Evolutionary conservation across 1,284 basidiomycete species (phyloP).

Genomic region (Somion occarium): DNA sequence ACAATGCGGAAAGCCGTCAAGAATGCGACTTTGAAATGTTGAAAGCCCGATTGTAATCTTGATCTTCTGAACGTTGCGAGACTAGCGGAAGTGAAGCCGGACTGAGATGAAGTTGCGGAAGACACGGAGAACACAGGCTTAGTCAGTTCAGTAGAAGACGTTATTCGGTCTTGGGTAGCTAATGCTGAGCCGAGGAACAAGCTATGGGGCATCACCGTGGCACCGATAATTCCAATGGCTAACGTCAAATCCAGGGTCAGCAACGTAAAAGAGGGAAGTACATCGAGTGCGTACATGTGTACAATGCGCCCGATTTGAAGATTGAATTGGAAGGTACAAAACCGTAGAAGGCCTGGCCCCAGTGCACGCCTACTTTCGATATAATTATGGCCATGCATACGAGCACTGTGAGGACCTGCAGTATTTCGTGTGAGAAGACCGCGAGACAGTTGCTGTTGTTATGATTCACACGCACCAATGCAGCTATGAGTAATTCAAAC

Average conservation of each 20-base stretch:
- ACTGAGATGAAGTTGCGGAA: neutral
- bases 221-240: conserved; percentile 82
- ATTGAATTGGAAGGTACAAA: conserved; percentile 75
- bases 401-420: conserved; percentile 74
- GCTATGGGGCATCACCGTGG: conserved; percentile 89
- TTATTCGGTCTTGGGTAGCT: conserved; percentile 72
- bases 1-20: conserved; percentile 17
- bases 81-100: neutral
- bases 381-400: conserved; percentile 83
- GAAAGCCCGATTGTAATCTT: neutral
- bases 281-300: conserved; percentile 71
- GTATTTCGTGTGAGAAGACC: neutral
- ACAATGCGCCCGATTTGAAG: conserved; percentile 63
- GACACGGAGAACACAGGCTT: neutral
- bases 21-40: conserved; percentile 1
- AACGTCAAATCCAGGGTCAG: conserved; percentile 8
- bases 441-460: neutral
- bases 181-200: conserved; percentile 87
- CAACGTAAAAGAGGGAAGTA: neutral
- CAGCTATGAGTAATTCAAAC: conserved; percentile 74
- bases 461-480: conserved; percentile 36
- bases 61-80: neutral
- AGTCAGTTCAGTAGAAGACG: conserved; percentile 11
- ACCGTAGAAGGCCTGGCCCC: conserved; percentile 81
- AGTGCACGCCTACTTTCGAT: conserved; percentile 67